A percentile compares a stretch with the other conserved stretches of the same genome.
Conservation (phyloP, 306 rosid species). For the Acacia acuminata region DNA sequence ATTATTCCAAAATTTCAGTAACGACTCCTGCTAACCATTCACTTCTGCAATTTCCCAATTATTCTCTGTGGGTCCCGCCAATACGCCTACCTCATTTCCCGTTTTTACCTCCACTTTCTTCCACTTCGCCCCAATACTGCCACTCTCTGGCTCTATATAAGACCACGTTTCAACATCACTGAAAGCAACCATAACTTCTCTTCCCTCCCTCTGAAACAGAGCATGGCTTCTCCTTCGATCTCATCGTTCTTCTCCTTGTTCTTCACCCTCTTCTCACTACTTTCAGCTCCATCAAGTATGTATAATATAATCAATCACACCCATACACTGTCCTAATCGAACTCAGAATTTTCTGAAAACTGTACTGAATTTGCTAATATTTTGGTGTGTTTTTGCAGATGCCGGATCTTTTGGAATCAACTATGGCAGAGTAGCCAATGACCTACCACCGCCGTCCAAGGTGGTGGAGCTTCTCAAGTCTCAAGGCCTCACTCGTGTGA, state of each 20-base stretch:
- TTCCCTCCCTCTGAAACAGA: conserved; percentile 33
- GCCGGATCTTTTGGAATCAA: conserved; percentile 68
- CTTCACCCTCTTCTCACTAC: conserved; percentile 29
- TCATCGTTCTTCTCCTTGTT: not conserved
- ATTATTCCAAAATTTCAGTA: not conserved
- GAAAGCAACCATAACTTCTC: not conserved
- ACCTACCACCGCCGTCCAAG: conserved; percentile 57
- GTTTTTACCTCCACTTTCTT: not conserved
- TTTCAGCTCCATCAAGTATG: conserved; percentile 48
- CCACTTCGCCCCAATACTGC: conserved; percentile 25
- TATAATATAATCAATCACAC: not conserved
- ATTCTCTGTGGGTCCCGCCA: conserved; percentile 9
- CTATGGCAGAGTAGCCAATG: conserved; percentile 73
- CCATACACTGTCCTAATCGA: not conserved
- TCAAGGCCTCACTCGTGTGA: conserved; percentile 59
- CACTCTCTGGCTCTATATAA: conserved; percentile 36
- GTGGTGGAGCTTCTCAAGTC: conserved; percentile 66
- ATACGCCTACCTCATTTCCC: not conserved
- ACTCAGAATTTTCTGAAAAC: not conserved
- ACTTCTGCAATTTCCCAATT: not conserved
- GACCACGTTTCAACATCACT: not conserved
- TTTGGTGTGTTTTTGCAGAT: conserved; percentile 28
- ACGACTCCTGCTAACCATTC: not conserved
- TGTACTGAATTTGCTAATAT: not conserved
- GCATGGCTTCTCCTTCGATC: conserved; percentile 49